Base-by-base conservation (phyloP, 2,329 filamentous ascomycete species). In the Talaromyces pinophilus region DNA sequence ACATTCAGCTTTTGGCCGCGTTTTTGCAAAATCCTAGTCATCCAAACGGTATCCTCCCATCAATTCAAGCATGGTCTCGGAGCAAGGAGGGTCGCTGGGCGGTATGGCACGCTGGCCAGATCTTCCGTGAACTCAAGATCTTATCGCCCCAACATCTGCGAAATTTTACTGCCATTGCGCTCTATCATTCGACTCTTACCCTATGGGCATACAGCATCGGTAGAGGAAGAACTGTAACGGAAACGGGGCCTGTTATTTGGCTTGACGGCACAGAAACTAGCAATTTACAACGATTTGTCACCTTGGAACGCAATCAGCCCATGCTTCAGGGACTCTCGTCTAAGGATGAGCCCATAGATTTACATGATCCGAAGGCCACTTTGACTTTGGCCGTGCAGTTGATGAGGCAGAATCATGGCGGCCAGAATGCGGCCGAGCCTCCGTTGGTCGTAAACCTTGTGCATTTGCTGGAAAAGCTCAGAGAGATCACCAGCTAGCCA, bases 331-430 rank as follows among this genome's bases (percentile, higher is more conserved):
- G 35, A 7, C 42, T 62, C 3, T 30, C n/a, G 13, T n/a, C 46
- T 22, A 46, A 62, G 40, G 50, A 50, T 2, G 15, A 60, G 2
- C 15, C 38, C 15, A 66, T 63, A 3, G 8, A 57, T n/a, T 8
- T 64, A 25, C 44, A 60, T 19, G 40, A 64, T 35, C 63, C 63
- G 22, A 42, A 40, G 25, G 50, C 50, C 3, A 57, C 64, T 6
- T 38, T 69, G 35, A 63, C 48, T 10, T 30, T 63, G 28, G 38
- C 59, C 3, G 15, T 69, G 2, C 46, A 13, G n/a, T 28, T 69
- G 25, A 67, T 69, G 67, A 50, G 50, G 15, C 19, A 64, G 13
- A 69, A 84, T 83, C 33, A 60, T 11, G 8, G 25, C n/a, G 17
- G 19, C 2, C 38, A 17, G 22, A 8, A 22, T 13, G 19, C 35